Evolutionary conservation across 176 grass and related monocot species (phyloP).

Genomic region (Alopecurus myosuroides): DNA sequence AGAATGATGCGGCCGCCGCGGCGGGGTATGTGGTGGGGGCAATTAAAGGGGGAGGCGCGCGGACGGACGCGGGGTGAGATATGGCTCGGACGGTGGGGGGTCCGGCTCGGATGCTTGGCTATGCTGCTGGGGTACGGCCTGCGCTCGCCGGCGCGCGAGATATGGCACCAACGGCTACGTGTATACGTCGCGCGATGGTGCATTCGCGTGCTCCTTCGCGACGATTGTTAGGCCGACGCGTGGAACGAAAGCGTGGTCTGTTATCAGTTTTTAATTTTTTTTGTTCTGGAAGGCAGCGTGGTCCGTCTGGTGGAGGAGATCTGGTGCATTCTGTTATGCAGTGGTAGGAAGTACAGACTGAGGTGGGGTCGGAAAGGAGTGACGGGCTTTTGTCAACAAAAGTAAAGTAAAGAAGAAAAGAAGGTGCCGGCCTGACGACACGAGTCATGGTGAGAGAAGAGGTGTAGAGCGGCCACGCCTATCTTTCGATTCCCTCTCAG

Average conservation of each 20-base stretch:
- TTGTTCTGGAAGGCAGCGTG: neutral
- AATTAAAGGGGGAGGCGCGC: neutral
- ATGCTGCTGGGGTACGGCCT: too few relatives aligned
- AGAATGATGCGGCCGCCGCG: neutral
- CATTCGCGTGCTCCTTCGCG: neutral
- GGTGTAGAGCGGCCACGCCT: too few relatives aligned
- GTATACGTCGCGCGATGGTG: neutral
- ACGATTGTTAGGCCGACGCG: neutral
- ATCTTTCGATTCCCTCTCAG: too few relatives aligned
- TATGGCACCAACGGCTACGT: neutral
- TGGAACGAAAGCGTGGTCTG: neutral
- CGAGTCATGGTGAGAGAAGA: neutral
- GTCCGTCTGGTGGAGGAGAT: neutral
- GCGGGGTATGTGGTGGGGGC: neutral
- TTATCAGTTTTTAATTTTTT: neutral
- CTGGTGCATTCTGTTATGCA: neutral
- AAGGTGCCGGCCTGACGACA: neutral
- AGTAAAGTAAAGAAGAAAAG: neutral
- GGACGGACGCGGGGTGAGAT: neutral
- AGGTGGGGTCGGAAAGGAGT: neutral
- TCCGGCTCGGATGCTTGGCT: neutral
- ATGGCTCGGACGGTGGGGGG: neutral
- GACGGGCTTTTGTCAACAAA: neutral
- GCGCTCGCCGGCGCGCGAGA: neutral
- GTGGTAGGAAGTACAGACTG: neutral